phyloP scores from a whole-genome alignment of 805 yeast species.

The Kluyveromyces starmeri region DNA sequence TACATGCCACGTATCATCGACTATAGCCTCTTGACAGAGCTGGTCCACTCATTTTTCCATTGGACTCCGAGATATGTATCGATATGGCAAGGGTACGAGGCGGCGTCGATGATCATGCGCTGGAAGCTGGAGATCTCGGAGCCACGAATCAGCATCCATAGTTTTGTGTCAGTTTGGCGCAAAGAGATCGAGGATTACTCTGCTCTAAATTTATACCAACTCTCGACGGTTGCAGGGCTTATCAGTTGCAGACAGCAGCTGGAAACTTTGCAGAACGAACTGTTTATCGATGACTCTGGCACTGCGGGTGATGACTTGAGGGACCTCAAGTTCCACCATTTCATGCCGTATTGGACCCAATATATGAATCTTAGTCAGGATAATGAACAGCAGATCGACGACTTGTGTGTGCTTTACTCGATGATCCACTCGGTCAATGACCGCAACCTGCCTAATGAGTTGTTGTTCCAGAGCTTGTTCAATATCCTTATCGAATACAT shows the following conservation, averaged over 20 bases:
- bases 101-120: conserved; percentile 15
- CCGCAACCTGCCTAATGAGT: conserved; percentile 11
- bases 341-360: conserved; percentile 19
- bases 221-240: conserved; percentile 21
- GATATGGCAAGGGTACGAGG: conserved; percentile 11
- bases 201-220: conserved; percentile 16
- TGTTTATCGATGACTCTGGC: conserved; percentile 21
- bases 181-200: conserved; percentile 9
- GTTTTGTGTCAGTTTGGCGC: conserved; percentile 22
- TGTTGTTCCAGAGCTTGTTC: conserved; percentile 11
- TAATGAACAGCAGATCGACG: background rate
- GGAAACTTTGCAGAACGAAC: conserved; percentile 11
- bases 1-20: conserved; percentile 19
- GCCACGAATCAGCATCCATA: conserved; percentile 16
- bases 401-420: conserved; percentile 8
- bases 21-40: conserved; percentile 6
- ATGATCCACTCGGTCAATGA: conserved; percentile 6
- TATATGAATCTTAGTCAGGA: background rate
- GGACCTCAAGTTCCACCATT: conserved; percentile 15
- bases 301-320: conserved; percentile 9
- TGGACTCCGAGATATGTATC: conserved; percentile 7
- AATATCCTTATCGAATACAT: conserved; percentile 11
- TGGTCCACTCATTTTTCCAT: conserved; percentile 13
- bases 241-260: conserved; percentile 15
- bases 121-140: conserved; percentile 29